Percentiles rank a stretch among this genome's conserved stretches.
These are phyloP conservation scores for Pichia sp. DNA, from an alignment of 1,139 yeast genomes.

Conservation along the genomic window DNA sequence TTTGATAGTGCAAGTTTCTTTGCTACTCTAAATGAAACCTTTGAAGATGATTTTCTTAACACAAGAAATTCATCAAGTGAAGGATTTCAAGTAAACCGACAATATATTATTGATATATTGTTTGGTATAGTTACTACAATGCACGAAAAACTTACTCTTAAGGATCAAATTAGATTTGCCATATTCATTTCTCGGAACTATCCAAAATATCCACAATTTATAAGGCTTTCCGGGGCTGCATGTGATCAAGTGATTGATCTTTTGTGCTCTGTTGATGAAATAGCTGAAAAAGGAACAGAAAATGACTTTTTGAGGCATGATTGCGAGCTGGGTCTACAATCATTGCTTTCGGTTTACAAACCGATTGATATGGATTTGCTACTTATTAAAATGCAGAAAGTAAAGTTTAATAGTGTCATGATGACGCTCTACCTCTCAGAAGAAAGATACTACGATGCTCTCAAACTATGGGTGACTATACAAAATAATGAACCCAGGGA, in stretches of 20 bases:
- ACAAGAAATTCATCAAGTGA: conserved; percentile 32
- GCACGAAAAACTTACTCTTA: conserved; percentile 28
- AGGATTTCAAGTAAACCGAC: conserved; percentile 40
- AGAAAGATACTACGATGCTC: conserved; percentile 43
- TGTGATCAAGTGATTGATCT: conserved; percentile 41
- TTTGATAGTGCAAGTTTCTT: conserved; percentile 52
- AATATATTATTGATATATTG: conserved; percentile 58
- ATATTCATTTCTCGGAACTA: conserved; percentile 70
- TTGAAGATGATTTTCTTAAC: conserved; percentile 66
- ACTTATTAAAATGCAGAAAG: conserved; percentile 44
- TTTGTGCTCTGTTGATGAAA: conserved; percentile 33
- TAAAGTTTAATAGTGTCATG: conserved; percentile 51
- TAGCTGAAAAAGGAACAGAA: not conserved
- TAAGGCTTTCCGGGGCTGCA: conserved; percentile 56
- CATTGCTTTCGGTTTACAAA: conserved; percentile 54
- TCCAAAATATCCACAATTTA: conserved; percentile 73
- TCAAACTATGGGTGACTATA: conserved; percentile 34
- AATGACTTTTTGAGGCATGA: conserved; percentile 42
- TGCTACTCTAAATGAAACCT: conserved; percentile 64
- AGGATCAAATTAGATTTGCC: conserved; percentile 41
- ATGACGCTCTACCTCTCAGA: conserved; percentile 50
- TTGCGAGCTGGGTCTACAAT: conserved; percentile 66
- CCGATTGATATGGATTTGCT: conserved; percentile 46
- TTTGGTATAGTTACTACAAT: conserved; percentile 43
- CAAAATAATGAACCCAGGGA: conserved; percentile 5